Conservation (phyloP, 192 early-diverging fungal species). For the Rhizoclosmatium sp. region DNA sequence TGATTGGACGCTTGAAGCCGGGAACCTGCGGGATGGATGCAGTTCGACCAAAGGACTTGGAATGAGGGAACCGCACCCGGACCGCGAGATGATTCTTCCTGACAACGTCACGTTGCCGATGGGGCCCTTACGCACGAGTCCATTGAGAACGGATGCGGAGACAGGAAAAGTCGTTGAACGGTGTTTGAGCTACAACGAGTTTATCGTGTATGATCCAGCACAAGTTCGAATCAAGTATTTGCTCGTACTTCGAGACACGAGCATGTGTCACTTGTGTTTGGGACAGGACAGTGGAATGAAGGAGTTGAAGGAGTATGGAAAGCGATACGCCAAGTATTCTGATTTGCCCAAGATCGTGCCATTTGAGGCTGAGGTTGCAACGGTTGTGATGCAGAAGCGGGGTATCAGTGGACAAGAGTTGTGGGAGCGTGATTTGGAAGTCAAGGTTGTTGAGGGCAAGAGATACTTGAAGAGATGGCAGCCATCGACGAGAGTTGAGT, state of each 20-base stretch:
- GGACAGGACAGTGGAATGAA: background rate
- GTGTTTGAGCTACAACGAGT: constrained; percentile 70
- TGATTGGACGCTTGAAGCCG: constrained; percentile 44
- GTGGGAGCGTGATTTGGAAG: constrained; percentile 28
- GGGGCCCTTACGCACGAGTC: constrained; percentile 18
- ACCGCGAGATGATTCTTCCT: constrained; percentile 41
- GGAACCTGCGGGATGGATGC: constrained; percentile 15
- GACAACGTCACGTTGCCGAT: constrained; percentile 27
- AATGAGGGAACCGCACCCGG: constrained; percentile 3
- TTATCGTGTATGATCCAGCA: constrained; percentile 72
- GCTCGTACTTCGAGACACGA: constrained; percentile 36
- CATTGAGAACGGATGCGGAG: constrained; percentile 4
- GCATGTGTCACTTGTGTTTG: constrained; percentile 38
- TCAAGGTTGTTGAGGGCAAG: constrained; percentile 3
- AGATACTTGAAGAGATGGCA: constrained; percentile 23
- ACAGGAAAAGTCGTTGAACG: constrained; percentile 22
- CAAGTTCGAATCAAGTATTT: constrained; percentile 77
- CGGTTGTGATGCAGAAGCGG: constrained; percentile 12
- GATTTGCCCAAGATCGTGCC: background rate
- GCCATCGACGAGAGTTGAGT: constrained; percentile 20
- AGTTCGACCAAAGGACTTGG: constrained; percentile 45
- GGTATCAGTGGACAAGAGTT: background rate
- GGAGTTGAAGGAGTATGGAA: constrained; percentile 9
- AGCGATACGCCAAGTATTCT: background rate
- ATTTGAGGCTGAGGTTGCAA: constrained; percentile 28